These are phyloP conservation scores for Trifolium fragiferum DNA, from an alignment of 306 rosid genomes.

Conservation along the genomic window DNA sequence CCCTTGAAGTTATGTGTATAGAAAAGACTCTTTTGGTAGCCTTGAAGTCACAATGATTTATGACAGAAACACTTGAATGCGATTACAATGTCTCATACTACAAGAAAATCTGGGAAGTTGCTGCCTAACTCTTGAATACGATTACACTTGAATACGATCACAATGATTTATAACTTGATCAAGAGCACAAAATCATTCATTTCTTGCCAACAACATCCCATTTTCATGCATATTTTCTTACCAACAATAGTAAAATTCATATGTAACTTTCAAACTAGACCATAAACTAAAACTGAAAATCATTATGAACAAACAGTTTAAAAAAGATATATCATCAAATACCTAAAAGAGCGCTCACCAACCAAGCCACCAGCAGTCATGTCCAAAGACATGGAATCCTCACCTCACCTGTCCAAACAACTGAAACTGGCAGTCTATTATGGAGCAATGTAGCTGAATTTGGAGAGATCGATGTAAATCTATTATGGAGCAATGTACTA, in stretches of 20 bases:
- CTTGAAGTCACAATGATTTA: background rate
- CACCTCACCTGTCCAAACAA: background rate
- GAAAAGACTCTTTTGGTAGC: constrained; percentile 13
- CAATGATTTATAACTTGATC: no score
- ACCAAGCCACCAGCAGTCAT: background rate
- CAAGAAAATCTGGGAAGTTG: no score
- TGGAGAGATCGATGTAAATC: constrained; percentile 15
- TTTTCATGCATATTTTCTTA: background rate
- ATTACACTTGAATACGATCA: no score
- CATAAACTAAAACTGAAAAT: background rate
- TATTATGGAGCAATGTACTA: no score
- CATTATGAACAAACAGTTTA: background rate
- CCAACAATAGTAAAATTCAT: background rate
- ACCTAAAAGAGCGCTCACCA: background rate
- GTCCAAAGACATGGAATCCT: background rate
- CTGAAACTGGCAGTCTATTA: background rate
- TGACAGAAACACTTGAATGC: background rate
- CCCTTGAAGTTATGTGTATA: constrained; percentile 1
- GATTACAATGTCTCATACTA: background rate
- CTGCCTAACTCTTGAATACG: no score
- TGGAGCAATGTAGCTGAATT: background rate
- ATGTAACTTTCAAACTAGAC: background rate
- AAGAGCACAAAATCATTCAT: background rate
- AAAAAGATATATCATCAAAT: background rate
- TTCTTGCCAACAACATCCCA: background rate